Percentiles rank a stretch among this genome's conserved stretches.
phyloP scores from a whole-genome alignment of 1,284 basidiomycete genomes.

The Termitomyces sp. region DNA sequence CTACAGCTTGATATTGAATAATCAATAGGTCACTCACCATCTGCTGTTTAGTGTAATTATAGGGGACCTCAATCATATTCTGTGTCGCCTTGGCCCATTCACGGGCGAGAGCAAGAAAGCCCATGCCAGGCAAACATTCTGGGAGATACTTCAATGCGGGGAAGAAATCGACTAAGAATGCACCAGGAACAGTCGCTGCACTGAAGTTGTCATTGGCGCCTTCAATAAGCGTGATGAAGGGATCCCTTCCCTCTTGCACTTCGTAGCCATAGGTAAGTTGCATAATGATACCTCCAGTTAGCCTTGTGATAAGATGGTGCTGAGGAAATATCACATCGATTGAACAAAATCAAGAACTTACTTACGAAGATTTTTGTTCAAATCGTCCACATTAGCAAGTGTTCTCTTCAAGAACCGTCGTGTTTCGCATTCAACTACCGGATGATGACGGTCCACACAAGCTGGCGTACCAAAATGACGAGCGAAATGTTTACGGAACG shows the following conservation, averaged over 20 bases:
- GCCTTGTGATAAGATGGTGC: background rate
- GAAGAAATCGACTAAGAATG: constrained; percentile 36
- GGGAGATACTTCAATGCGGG: constrained; percentile 37
- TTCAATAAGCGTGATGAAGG: constrained; percentile 38
- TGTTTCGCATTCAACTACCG: constrained; percentile 20
- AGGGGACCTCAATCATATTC: constrained; percentile 32
- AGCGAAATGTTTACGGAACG: constrained; percentile 27
- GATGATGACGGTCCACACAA: constrained; percentile 17
- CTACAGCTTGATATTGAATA: background rate
- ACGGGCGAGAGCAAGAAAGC: constrained; percentile 37
- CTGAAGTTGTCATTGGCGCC: constrained; percentile 36
- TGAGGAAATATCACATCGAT: background rate
- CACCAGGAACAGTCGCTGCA: constrained; percentile 33
- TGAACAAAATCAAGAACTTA: constrained; percentile 11
- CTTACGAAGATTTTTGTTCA: constrained; percentile 26
- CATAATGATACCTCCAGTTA: constrained; percentile 35
- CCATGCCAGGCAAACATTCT: constrained; percentile 44
- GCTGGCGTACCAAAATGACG: constrained; percentile 17
- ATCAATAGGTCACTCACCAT: constrained; percentile 26
- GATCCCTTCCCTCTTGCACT: constrained; percentile 30
- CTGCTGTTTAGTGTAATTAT: constrained; percentile 32
- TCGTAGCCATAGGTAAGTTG: constrained; percentile 35
- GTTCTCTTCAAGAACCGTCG: constrained; percentile 24
- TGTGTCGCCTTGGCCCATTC: constrained; percentile 27
- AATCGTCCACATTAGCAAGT: constrained; percentile 19